Percentiles rank a stretch among this genome's conserved stretches.
phyloP scores from a whole-genome alignment of 2,329 filamentous ascomycete genomes.

The Fusarium sublunatum region DNA sequence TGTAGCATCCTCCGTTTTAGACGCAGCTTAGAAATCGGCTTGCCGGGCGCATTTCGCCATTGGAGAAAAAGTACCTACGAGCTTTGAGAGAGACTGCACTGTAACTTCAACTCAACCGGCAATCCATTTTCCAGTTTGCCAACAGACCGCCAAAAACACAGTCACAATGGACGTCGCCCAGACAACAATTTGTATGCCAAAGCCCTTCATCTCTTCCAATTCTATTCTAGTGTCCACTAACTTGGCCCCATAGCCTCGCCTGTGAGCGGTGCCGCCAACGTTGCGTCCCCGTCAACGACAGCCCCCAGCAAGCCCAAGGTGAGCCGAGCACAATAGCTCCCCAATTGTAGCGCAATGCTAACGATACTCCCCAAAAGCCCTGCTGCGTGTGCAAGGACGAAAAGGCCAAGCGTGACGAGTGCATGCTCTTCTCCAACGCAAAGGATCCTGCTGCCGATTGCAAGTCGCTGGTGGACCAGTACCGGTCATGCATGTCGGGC shows the following conservation, averaged over 20 bases:
- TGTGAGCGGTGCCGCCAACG: conserved; percentile 43
- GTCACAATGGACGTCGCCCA: conserved; percentile 50
- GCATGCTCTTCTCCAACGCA: conserved; percentile 95
- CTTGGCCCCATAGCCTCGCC: conserved; percentile 31
- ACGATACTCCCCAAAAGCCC: conserved; percentile 66
- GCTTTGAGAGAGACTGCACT: conserved; percentile 11
- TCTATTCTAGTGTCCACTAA: conserved; percentile 5
- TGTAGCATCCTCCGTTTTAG: background rate
- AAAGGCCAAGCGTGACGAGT: conserved; percentile 92
- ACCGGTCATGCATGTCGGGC: conserved; percentile 90
- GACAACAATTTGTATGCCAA: conserved; percentile 44
- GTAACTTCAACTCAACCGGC: conserved; percentile 20
- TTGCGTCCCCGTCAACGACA: conserved; percentile 45
- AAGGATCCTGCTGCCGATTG: conserved; percentile 87
- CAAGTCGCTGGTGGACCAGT: conserved; percentile 82
- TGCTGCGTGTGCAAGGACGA: conserved; percentile 99
- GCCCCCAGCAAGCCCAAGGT: conserved; percentile 59
- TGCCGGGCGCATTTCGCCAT: conserved; percentile 41
- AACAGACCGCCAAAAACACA: conserved; percentile 13
- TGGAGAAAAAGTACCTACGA: conserved; percentile 32
- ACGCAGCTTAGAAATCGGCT: conserved; percentile 48
- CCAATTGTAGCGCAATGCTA: conserved; percentile 25
- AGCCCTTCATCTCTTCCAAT: background rate
- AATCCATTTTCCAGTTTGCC: conserved; percentile 31
- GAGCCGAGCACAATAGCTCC: conserved; percentile 24